A percentile compares a stretch with the other conserved stretches of the same genome.
These are phyloP conservation scores for Comarum palustre DNA, from an alignment of 306 rosid species.

Conservation along the genomic window DNA sequence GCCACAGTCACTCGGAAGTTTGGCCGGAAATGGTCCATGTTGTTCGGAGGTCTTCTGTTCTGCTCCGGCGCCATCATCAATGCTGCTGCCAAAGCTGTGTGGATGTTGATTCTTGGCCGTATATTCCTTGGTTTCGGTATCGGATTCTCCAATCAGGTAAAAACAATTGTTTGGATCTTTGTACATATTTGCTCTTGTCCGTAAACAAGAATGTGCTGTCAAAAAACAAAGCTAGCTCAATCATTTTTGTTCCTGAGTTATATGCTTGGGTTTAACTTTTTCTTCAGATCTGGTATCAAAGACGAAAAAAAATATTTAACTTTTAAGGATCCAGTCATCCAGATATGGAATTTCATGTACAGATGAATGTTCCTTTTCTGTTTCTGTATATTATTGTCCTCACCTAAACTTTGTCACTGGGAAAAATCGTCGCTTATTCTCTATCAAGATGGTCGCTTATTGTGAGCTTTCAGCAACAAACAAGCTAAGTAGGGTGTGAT, in stretches of 20 bases:
- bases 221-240: constrained; percentile 6
- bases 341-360: neutral
- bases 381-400: neutral
- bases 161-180: neutral
- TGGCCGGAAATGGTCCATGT: constrained; percentile 77
- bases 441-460: neutral
- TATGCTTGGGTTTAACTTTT: neutral
- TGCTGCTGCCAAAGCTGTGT: constrained; percentile 50
- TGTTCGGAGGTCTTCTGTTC: constrained; percentile 73
- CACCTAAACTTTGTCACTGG: constrained; percentile 24
- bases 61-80: constrained; percentile 71
- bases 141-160: constrained; percentile 92
- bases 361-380: neutral
- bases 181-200: neutral
- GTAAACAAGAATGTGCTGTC: constrained; percentile 1
- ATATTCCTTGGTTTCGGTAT: constrained; percentile 90
- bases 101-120: constrained; percentile 87
- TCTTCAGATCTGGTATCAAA: constrained; percentile 19
- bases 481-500: neutral
- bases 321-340: neutral
- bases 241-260: neutral
- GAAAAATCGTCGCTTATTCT: constrained; percentile 4
- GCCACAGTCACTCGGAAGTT: constrained; percentile 63
- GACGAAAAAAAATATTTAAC: constrained; percentile 16
- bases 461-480: neutral